Base-by-base conservation (phyloP, 192 early-diverging fungal genomes). In the Backusella macrospora region DNA sequence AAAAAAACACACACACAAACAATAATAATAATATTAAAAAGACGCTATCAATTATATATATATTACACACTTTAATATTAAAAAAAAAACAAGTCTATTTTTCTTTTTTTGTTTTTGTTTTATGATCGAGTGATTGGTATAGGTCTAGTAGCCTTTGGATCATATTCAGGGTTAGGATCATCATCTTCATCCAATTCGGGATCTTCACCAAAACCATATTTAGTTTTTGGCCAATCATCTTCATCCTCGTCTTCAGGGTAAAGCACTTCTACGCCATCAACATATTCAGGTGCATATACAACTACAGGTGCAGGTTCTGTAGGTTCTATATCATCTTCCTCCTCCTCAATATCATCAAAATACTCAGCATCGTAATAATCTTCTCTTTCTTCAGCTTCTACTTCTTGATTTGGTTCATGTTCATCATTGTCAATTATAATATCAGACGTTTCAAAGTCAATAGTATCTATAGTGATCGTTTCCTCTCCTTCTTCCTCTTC, bases 181-280 rank as follows among this genome's bases (percentile, higher is more conserved):
- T 55, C 69, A 38, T 26, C 47, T 55, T 55, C 46, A 18, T 45
- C 26, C 1, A 23, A 47, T 6, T 55, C 69, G 14, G 68, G 68
- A 49, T 70, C 47, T 15, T 65, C 12, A 40, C 38, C 34, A 65
- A 55, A 23, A 21, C 46, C 49, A 55, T 55, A 42, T 16, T 46
- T 34, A 15, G 67, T 68, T 29, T 26, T 68, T 23, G 67, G 67
- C 67, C 67, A 68, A 47, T 68, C 67, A 23, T 68, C 67, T 68
- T 68, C 67, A 34, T 68, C 67, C 15, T 68, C 67, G 18, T 68
- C 67, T 34, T 68, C 67, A 44, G 38, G 42, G 16, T 26, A 43
- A 15, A 68, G 9, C 5, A 66, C 65, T 66, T 68, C 67, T 34
- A 1, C 37, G 3, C 67, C 67, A 15, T 68, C 26, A 47, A 68